These are phyloP conservation scores for Debaryomyces singareniensis DNA, from an alignment of 1,139 yeast genomes.

Conservation along the genomic window DNA sequence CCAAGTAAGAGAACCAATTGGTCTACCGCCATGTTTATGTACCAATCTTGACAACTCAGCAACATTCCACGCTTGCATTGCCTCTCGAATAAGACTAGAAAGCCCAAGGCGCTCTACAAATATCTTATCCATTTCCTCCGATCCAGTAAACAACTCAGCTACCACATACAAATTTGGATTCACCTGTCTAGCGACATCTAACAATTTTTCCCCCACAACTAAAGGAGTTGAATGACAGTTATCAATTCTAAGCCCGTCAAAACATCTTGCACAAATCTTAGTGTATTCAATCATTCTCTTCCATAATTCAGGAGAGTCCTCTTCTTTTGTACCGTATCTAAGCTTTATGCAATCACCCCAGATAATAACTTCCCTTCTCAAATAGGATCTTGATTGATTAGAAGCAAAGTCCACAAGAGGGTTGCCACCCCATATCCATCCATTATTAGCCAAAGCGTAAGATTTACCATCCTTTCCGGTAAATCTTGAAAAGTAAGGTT, in stretches of 20 bases:
- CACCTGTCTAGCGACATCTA: constrained; percentile 81
- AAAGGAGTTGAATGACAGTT: constrained; percentile 95
- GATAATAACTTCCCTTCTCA: constrained; percentile 87
- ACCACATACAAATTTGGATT: constrained; percentile 87
- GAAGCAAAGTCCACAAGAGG: constrained; percentile 94
- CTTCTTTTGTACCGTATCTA: constrained; percentile 69
- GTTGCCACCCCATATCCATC: constrained; percentile 98
- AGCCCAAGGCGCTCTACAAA: constrained; percentile 89
- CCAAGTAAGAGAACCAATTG: constrained; percentile 85
- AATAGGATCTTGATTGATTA: constrained; percentile 65
- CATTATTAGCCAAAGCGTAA: constrained; percentile 85
- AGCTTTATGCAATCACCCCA: constrained; percentile 98
- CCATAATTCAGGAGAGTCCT: constrained; percentile 90
- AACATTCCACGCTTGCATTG: constrained; percentile 94
- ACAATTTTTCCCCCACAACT: constrained; percentile 83
- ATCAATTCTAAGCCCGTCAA: constrained; percentile 88
- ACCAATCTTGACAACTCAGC: constrained; percentile 81
- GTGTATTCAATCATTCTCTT: constrained; percentile 78
- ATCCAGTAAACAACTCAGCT: constrained; percentile 91
- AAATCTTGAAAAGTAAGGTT: constrained; percentile 82
- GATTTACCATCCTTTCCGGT: constrained; percentile 42
- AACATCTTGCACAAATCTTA: constrained; percentile 63
- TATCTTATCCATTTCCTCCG: constrained; percentile 82
- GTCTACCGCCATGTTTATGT: constrained; percentile 91
- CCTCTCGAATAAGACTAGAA: constrained; percentile 85